Base-by-base conservation (phyloP, 2,329 filamentous ascomycete genomes). In the Emericellopsis atlantica region DNA sequence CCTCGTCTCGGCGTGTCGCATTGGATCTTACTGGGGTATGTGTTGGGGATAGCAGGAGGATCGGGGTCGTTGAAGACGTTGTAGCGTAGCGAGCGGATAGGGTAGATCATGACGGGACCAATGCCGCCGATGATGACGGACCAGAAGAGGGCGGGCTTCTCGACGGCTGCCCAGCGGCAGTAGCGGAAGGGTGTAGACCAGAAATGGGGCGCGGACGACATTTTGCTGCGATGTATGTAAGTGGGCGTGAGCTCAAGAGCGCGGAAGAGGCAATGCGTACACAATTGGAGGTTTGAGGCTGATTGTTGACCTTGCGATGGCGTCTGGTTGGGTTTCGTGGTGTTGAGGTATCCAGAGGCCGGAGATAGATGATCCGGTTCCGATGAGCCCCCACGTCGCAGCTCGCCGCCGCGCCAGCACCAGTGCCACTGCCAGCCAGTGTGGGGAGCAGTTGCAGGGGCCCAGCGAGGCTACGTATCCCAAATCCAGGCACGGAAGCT, bases 71-170 rank as follows among this genome's bases (percentile, higher is more conserved):
- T 87, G 51, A 89, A 89, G 43, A 94, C 62, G 48, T 67, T 70
- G 46, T 69, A 65, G 59, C 89, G 71, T 51, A 93, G 68, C 37
- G 86, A 83, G 35, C 89, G 88, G 1, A 86, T 81, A 43, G 74
- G 69, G 44, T 82, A 60, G 47, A 94, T 67, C 43, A 76, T 66
- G 43, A 84, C 61, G 31, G 90, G 92, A 10, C 88, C 88, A 42
- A 77, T 54, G 48, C 64, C 67, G 51, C 85, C 90, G 49, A 96
- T 67, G 44, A 85, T 57, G 54, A 86, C 67, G 53, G 85, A 87
- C 75, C 79, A 96, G 73, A 95, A 94, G 67, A 88, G 83, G 44
- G 88, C 88, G 40, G 92, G 92, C 61, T 84, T 84, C 64, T 92
- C 82, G 66, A 87, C 81, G 39, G 84, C 74, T 40, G 88, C 80